Evolutionary conservation across 352 stramenopile genomes (phyloP), one percentile per base, ranked within the genome.

Genomic region (Lagenidium giganteum): DNA sequence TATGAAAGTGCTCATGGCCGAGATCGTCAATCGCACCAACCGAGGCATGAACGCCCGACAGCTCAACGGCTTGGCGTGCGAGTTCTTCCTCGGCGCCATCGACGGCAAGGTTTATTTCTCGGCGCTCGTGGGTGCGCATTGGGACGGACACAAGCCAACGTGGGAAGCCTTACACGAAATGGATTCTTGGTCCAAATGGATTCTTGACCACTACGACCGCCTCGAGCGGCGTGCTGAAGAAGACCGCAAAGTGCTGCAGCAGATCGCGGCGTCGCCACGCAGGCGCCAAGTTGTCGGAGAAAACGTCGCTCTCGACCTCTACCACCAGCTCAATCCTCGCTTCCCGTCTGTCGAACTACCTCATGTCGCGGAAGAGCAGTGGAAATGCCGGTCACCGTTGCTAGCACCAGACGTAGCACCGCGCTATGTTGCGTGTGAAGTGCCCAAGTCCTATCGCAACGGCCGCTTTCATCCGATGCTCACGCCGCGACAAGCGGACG

Each of bases 331-430:
- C 8, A 86, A 86, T 23, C 70, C 73, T 17, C 68, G 68, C 3
- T 86, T 86, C 28, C 73, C 73, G 16, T 86, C 73, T 0, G 58
- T 83, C n/a, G 57, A 70, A 12, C 64, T 66, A 7, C 66, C 67
- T 11, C 54, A 61, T 26, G 46, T 68, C 21, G 45, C 34, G 24
- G 66, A 70, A 2, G 59, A 61, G 42, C 70, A 83, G 53, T 86
- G 73, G 73, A 65, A 73, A 29, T 63, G 67, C 36, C 64, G 68
- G 32, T 69, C 68, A 0, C 51, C 59, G 8, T 23, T 86, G 27
- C 42, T 86, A 5, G 63, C 67, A 2, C 73, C 70, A 13, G 52
- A 76, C 34, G 52, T 69, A 8, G 76, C 70, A 6, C 70, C 73
- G 2, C 63, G 73, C 13, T 83, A 83, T 45, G 33, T 83, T 11